Evolutionary conservation across 2,329 filamentous ascomycete species (phyloP).

Genomic region (Penicillium sp.): DNA sequence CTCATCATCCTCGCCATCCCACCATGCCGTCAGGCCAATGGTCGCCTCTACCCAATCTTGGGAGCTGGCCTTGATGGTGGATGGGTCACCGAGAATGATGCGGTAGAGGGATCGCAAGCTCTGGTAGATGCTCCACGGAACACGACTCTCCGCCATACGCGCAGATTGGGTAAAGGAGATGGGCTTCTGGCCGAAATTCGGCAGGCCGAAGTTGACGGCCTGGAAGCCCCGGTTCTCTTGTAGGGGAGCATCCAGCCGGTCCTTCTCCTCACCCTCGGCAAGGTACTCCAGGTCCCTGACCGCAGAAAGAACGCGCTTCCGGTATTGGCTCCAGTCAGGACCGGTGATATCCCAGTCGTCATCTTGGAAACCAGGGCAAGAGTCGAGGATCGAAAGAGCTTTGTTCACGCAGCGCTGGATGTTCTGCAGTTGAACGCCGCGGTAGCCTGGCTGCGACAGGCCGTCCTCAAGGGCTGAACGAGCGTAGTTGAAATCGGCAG

Average conservation of each 20-base stretch:
- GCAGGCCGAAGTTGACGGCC: slow-evolving; percentile 46
- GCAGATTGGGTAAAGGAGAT: slow-evolving; percentile 63
- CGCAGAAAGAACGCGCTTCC: slow-evolving; percentile 66
- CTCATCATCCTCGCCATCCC: slow-evolving; percentile 71
- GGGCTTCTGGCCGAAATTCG: slow-evolving; percentile 42
- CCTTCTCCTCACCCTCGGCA: slow-evolving; percentile 65
- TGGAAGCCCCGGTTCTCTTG: slow-evolving; percentile 42
- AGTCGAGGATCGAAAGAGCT: slow-evolving; percentile 64
- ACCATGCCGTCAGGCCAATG: slow-evolving; percentile 80
- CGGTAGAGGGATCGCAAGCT: slow-evolving; percentile 75
- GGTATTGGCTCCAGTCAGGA: slow-evolving; percentile 78
- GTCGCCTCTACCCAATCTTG: slow-evolving; percentile 92
- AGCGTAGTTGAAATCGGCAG: slow-evolving; percentile 74
- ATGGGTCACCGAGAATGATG: slow-evolving; percentile 69
- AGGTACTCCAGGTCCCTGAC: slow-evolving; percentile 69
- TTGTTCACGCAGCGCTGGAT: slow-evolving; percentile 67
- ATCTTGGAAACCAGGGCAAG: slow-evolving; percentile 63
- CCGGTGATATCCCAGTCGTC: slow-evolving; percentile 77
- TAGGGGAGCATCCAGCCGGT: slow-evolving; percentile 35
- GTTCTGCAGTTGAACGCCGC: slow-evolving; percentile 69
- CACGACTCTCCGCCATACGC: slow-evolving; percentile 72
- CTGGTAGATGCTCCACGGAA: slow-evolving; percentile 88
- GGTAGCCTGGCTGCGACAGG: slow-evolving; percentile 63
- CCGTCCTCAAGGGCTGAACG: slow-evolving; percentile 60
- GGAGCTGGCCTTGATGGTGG: slow-evolving; percentile 69